Percentiles rank a stretch among this genome's conserved stretches.
phyloP scores from a whole-genome alignment of 306 rosid genomes.

The Glycine tomentella region DNA sequence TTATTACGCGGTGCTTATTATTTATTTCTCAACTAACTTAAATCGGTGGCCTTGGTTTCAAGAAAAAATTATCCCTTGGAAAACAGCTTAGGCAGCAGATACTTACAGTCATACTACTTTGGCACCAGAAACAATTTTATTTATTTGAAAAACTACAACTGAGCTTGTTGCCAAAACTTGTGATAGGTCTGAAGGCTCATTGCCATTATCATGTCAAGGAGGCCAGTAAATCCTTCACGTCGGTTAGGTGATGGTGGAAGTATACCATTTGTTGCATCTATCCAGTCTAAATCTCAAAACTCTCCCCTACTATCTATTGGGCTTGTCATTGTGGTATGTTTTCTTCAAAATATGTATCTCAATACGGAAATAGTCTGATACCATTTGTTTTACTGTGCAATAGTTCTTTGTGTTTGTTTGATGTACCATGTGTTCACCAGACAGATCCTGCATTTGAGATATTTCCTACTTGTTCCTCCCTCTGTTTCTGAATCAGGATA shows the following conservation, averaged over 20 bases:
- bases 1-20: background rate
- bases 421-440: constrained; percentile 11
- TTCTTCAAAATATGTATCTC: constrained; percentile 30
- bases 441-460: background rate
- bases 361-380: background rate
- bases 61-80: background rate
- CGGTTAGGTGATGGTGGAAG: constrained; percentile 77
- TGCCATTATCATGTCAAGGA: constrained; percentile 83
- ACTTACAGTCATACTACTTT: background rate
- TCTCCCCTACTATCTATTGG: constrained; percentile 86
- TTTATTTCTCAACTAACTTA: background rate
- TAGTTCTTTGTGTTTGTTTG: constrained; percentile 8
- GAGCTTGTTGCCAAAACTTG: constrained; percentile 37
- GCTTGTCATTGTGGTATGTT: constrained; percentile 81
- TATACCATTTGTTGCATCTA: constrained; percentile 68
- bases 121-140: constrained; percentile 9
- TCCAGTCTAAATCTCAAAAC: constrained; percentile 80
- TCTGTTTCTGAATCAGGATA: background rate
- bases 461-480: background rate
- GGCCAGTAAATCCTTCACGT: constrained; percentile 86
- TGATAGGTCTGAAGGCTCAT: constrained; percentile 55
- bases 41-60: background rate
- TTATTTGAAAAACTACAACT: constrained; percentile 41
- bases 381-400: constrained; percentile 32
- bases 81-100: constrained; percentile 6